These are phyloP conservation scores for Tetrahymena borealis DNA, from an alignment of 73 alveolate species.

Conservation along the genomic window DNA sequence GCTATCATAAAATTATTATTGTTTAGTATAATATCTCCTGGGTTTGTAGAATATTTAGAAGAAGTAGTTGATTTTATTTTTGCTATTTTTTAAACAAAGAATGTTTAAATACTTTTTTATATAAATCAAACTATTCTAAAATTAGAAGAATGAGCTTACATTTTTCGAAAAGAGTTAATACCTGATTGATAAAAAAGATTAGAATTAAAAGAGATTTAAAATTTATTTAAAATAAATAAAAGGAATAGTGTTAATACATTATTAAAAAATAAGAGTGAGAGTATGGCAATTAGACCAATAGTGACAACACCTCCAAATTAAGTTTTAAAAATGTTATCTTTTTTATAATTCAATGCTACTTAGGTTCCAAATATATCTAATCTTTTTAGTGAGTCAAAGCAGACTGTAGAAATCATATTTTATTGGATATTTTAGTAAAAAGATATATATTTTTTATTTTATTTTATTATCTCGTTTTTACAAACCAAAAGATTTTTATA, in stretches of 20 bases:
- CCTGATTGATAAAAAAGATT: too few species aligned
- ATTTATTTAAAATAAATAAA: too few species aligned
- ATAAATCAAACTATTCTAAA: background rate
- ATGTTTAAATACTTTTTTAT: background rate
- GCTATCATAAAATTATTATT: background rate
- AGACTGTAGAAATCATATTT: too few species aligned
- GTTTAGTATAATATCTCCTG: background rate
- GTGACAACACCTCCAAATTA: background rate
- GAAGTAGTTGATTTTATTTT: background rate
- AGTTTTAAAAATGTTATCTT: background rate
- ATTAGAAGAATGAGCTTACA: background rate
- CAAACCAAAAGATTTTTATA: too few species aligned
- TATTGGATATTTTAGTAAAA: too few species aligned
- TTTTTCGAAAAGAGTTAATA: background rate
- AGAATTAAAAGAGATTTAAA: too few species aligned
- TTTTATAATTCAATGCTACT: background rate
- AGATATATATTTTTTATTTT: too few species aligned
- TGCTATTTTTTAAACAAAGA: background rate
- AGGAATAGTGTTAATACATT: too few species aligned
- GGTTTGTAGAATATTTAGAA: background rate
- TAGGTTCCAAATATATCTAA: background rate
- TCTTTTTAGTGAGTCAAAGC: background rate
- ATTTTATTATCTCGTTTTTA: too few species aligned
- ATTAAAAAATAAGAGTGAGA: background rate
- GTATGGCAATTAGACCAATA: background rate